Evolutionary conservation across 768 basidiomycete species (phyloP), one percentile per base, ranked within the genome.

Genomic region (Chalciporus piperatus): DNA sequence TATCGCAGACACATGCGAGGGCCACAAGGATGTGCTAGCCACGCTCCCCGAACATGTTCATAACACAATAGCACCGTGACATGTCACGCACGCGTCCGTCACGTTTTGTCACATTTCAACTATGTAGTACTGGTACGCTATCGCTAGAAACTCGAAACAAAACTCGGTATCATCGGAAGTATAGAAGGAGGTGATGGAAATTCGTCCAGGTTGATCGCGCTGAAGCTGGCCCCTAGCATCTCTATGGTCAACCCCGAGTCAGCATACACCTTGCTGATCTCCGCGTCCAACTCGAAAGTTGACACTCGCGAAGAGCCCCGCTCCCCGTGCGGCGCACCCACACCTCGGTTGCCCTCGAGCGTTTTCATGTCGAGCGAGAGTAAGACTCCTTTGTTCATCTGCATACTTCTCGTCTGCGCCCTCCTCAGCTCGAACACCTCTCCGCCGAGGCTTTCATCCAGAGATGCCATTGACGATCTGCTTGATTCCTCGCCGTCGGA

Each of bases 341-440:
- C 16, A 19, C 30, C 48, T 41, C 50, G 41, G 12, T 10, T 20
- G 30, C 52, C 47, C 7, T 50, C 51, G 28, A 51, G 28, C 19
- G 20, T 42, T 43, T 54, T 62, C 19, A 54, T 35, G 47, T 59
- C 51, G 55, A 75, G 53, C 13, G 71, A 65, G 28, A 80, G 57
- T 23, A 81, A 57, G 41, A 76, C 67, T 4, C 74, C 78, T 60
- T 71, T 74, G 64, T 78, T 75, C 53, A 79, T 67, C 58, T 78
- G 76, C 60, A 81, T 66, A 53, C 78, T 81, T 59, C 72, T 75
- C 42, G 77, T 74, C 43, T 75, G 78, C 3, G 70, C 79, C 12
- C 76, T 71, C 55, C 70, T 71, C 41, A 79, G 66, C 53, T 80
- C 77, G 55, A 75, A 78, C 2, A 63, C 64, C 46, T 66, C 70